A percentile compares a stretch with the other conserved stretches of the same genome.
Evolutionary conservation across 2,329 filamentous ascomycete genomes (phyloP).

Genomic region (Ceratocystis harringtonii): DNA sequence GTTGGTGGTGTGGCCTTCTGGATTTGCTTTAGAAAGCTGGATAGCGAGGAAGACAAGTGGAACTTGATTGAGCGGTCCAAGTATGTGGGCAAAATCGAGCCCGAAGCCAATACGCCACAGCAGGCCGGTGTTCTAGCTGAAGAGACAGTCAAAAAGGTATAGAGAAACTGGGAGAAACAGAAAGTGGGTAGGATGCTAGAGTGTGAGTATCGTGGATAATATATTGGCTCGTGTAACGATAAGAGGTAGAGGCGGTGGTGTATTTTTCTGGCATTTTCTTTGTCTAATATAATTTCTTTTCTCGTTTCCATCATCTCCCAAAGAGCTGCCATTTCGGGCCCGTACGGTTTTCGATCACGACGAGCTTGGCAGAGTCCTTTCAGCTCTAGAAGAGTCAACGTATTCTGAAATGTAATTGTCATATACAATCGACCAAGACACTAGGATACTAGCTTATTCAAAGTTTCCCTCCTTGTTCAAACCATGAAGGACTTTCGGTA

Average conservation of each 20-base stretch:
- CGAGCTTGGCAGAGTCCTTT: no score
- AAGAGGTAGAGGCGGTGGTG: not conserved
- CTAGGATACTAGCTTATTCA: no score
- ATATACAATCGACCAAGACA: no score
- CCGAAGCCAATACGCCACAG: slow-evolving; percentile 21
- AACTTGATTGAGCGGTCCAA: slow-evolving; percentile 43
- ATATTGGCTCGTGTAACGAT: no score
- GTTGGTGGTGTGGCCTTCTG: slow-evolving; percentile 52
- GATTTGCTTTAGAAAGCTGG: slow-evolving; percentile 50
- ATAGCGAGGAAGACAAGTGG: slow-evolving; percentile 51
- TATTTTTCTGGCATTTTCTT: not conserved
- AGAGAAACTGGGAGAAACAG: not conserved
- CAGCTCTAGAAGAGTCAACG: no score
- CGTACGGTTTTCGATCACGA: no score
- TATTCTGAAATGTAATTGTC: no score
- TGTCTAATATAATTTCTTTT: not conserved
- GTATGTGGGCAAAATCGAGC: slow-evolving; percentile 29
- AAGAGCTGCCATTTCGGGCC: no score
- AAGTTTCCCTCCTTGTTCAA: no score
- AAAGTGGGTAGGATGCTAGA: not conserved
- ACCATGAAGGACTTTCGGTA: no score
- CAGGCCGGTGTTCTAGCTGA: slow-evolving; percentile 8
- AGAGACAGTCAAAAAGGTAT: slow-evolving; percentile 12
- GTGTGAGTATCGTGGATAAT: not conserved
- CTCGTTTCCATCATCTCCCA: not conserved